Base-by-base conservation (phyloP, 352 stramenopile genomes). In the Pythium apleroticum region DNA sequence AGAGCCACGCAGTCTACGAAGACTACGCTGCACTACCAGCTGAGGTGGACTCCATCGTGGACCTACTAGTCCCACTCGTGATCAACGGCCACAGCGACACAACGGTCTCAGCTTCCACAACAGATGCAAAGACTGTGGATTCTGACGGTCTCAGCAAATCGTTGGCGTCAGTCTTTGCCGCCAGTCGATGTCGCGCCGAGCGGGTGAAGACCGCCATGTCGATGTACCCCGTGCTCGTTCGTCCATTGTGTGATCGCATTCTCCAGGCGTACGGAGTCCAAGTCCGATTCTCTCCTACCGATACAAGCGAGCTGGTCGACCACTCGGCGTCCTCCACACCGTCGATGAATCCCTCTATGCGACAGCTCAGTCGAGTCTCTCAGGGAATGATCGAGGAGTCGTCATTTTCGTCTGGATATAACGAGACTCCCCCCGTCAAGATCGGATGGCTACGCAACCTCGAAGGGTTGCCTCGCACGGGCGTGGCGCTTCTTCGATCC, bases 181-280 rank as follows among this genome's bases (percentile, higher is more conserved):
- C 57, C 10, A 66, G 58, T 31, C 56, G 53, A 7, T 60, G 46
- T 28, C 58, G 65, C 20, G 57, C 52, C 0, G 57, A 71, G 27
- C 58, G 65, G 5, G 33, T 72, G 9, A 63, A 72, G 39, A 52
- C 41, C 3, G 49, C 53, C 0, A 28, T 72, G 24, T 56, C 59
- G 22, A 55, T 72, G 52, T 66, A 64, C 46, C 65, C 65, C 4
- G 12, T 60, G 7, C n/a, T 63, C 2, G 22, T 56, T 7, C 22
- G 45, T 1, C 8, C 28, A 15, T 15, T 72, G 5, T 72, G 65
- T 43, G 57, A 67, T 28, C 50, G 27, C 8, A 66, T 72, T 19
- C 31, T 72, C 4, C 65, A 64, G 28, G 20, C 43, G 15, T 72
- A 72, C 37, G 65, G 65, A 4, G 58, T 67, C 14, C 58, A 67